Evolutionary conservation across 257 asterid species (phyloP).

Genomic region (Solanum chilense): DNA sequence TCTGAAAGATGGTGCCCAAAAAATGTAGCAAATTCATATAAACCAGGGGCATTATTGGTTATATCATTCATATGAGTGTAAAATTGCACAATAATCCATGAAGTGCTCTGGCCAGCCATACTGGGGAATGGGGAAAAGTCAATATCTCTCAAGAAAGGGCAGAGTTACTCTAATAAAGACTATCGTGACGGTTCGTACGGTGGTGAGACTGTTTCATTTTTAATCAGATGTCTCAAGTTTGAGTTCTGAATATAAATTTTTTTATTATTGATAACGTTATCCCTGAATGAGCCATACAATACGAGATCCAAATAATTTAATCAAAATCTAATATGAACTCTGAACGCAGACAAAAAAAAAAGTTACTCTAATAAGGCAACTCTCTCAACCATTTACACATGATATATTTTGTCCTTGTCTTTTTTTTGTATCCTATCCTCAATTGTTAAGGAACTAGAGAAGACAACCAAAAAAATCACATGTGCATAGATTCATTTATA

Average conservation of each 20-base stretch:
- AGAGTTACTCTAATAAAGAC: not conserved
- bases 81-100: not conserved
- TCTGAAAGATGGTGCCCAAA: not conserved
- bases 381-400: not conserved
- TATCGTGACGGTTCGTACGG: too few relatives aligned
- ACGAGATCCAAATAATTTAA: too few relatives aligned
- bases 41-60: not conserved
- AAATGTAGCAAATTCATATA: not conserved
- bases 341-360: too few relatives aligned
- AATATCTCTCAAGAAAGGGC: not conserved
- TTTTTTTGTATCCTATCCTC: not conserved
- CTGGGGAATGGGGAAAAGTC: not conserved
- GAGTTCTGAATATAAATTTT: rapidly evolving
- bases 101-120: not conserved
- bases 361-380: not conserved
- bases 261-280: too few relatives aligned
- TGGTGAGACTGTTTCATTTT: too few relatives aligned
- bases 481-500: too few relatives aligned
- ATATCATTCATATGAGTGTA: not conserved
- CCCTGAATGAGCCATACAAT: too few relatives aligned
- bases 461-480: too few relatives aligned
- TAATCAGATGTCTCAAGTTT: rapidly evolving
- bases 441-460: not conserved
- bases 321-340: rapidly evolving
- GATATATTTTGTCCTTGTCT: not conserved